Percentiles rank a stretch among this genome's conserved stretches.
Conservation (phyloP, 2,329 filamentous ascomycete species). For the Ceratocystis eucalypticola region DNA sequence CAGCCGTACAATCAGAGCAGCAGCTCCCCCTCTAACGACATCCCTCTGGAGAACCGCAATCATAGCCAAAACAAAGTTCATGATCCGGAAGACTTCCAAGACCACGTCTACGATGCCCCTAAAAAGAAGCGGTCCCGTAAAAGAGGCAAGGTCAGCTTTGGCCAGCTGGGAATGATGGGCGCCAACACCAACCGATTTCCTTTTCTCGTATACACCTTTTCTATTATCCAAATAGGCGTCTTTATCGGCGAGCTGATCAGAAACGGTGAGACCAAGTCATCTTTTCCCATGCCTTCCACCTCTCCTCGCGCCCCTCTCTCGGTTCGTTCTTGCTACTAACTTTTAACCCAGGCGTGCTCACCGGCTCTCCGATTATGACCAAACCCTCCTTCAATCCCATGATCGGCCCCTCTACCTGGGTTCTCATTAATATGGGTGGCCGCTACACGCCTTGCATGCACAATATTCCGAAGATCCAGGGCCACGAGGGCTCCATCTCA, state of each 20-base stretch:
- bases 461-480: slow-evolving; percentile 53
- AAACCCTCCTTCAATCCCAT: slow-evolving; percentile 87
- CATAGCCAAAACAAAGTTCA: slow-evolving; percentile 17
- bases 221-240: slow-evolving; percentile 61
- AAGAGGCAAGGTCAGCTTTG: slow-evolving; percentile 38
- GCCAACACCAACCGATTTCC: slow-evolving; percentile 47
- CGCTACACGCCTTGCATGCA: slow-evolving; percentile 93
- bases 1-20: slow-evolving; percentile 25
- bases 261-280: slow-evolving; percentile 47
- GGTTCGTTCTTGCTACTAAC: background rate
- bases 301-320: background rate
- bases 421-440: slow-evolving; percentile 94
- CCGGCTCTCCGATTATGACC: slow-evolving; percentile 63
- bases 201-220: slow-evolving; percentile 72
- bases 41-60: slow-evolving; percentile 41
- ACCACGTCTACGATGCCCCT: slow-evolving; percentile 48
- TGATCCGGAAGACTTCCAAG: slow-evolving; percentile 32
- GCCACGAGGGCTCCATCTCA: slow-evolving; percentile 32
- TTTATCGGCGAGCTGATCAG: slow-evolving; percentile 82
- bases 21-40: slow-evolving; percentile 36
- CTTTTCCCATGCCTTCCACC: slow-evolving; percentile 3
- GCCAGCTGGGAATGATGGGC: slow-evolving; percentile 47
- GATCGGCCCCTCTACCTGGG: slow-evolving; percentile 83
- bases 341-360: slow-evolving; percentile 47
- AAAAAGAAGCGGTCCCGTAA: slow-evolving; percentile 25